Percentiles rank a stretch among this genome's conserved stretches.
Conservation (phyloP, 257 asterid species). For the Scutellaria minor region DNA sequence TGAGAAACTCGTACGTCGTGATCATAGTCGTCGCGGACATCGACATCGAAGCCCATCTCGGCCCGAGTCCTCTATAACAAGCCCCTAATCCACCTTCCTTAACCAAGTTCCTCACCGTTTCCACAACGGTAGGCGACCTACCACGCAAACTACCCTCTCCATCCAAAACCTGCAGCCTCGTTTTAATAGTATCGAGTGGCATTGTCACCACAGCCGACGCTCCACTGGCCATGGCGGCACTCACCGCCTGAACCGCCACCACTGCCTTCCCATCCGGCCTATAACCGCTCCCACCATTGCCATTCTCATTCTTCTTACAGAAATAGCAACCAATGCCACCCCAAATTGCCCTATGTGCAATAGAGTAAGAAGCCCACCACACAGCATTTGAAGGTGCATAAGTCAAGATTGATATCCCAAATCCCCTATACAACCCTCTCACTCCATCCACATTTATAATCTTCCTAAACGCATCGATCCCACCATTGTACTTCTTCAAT, state of each 20-base stretch:
- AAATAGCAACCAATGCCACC: slow-evolving; percentile 55
- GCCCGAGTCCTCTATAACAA: slow-evolving; percentile 93
- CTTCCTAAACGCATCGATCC: slow-evolving; percentile 87
- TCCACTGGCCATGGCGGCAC: slow-evolving; percentile 96
- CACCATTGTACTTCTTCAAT: slow-evolving; percentile 73
- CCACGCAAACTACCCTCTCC: slow-evolving; percentile 56
- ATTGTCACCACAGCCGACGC: slow-evolving; percentile 88
- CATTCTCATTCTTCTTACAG: slow-evolving; percentile 64
- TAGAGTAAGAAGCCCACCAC: slow-evolving; percentile 98
- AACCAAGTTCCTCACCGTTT: slow-evolving; percentile 74
- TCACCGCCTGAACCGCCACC: slow-evolving; percentile 83
- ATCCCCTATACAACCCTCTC: slow-evolving; percentile 89
- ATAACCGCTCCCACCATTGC: slow-evolving; percentile 46
- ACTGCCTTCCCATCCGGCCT: slow-evolving; percentile 75
- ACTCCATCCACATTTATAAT: slow-evolving; percentile 67
- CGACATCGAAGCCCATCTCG: slow-evolving; percentile 98
- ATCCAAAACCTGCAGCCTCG: slow-evolving; percentile 91
- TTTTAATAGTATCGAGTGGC: slow-evolving; percentile 95
- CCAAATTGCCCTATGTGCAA: slow-evolving; percentile 76
- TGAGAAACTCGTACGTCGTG: slow-evolving; percentile 95
- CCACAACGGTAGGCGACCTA: slow-evolving; percentile 49
- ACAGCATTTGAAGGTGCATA: slow-evolving; percentile 98
- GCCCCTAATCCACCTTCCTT: slow-evolving; percentile 93
- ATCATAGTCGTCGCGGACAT: slow-evolving; percentile 96
- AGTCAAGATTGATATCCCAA: slow-evolving; percentile 89